Evolutionary conservation across 306 rosid species (phyloP), one percentile per base, ranked within the genome.

Genomic region (Dalbergia cochinchinensis): DNA sequence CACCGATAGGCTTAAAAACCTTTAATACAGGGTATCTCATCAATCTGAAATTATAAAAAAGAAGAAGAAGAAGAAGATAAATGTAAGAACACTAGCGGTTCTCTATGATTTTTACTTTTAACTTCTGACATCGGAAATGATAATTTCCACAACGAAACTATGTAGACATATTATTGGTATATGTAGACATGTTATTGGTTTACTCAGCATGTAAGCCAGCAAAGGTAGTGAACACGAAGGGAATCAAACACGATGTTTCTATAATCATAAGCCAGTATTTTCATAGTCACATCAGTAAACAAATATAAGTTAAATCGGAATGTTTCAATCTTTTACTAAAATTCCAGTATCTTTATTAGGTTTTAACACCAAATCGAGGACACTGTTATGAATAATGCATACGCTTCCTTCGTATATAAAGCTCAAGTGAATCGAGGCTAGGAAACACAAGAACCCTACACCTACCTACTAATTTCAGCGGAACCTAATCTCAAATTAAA

Each of bases 91-190:
- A 35, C 8, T n/a, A 4, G 20, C 16, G 70, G 39, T 69, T 50
- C n/a, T 47, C 48, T 11, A 67, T 4, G 15, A 59, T 58, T 53
- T n/a, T 74, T 16, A 60, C 53, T 54, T 16, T 58, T 5, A 59
- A 66, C 71, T 26, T 26, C 31, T 26, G 31, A 26, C 31, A 48
- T 39, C 18, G n/a, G 44, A 76, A 41, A 37, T 31, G 35, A 53
- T 51, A 10, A 69, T 26, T 47, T 51, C 31, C 44, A 65, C 42
- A 73, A 73, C 57, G 41, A 59, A 7, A 39, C 60, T 44, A 14
- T 26, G 20, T 15, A 18, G 15, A n/a, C 10, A 34, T 11, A 34
- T 37, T 48, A 12, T 34, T 10, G 41, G 71, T 63, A n/a, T n/a
- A n/a, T n/a, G n/a, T n/a, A n/a, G n/a, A n/a, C 10, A 34, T 11